Conservation (phyloP, 176 grass and related monocot genomes). For the Aegilops tauschii region DNA sequence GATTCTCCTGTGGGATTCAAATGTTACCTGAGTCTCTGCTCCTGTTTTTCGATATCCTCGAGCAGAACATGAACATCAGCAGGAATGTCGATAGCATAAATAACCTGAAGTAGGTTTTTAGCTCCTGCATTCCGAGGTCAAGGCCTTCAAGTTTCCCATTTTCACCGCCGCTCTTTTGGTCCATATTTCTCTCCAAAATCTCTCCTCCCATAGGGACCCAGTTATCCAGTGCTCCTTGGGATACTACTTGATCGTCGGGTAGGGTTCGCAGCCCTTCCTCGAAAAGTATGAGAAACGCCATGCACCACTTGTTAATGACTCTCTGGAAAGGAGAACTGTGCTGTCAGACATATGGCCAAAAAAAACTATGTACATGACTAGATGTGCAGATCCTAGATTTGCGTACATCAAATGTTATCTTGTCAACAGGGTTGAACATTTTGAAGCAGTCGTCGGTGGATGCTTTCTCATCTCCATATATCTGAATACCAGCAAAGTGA, state of each 20-base stretch:
- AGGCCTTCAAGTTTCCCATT: conserved; percentile 65
- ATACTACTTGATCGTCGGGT: conserved; percentile 14
- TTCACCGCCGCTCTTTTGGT: conserved; percentile 9
- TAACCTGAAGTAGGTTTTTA: conserved; percentile 87
- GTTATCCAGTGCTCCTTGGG: conserved; percentile 30
- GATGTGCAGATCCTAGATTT: background rate
- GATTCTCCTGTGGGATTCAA: conserved; percentile 15
- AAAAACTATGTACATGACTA: background rate
- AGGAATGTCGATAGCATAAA: conserved; percentile 88
- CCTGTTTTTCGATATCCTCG: conserved; percentile 88
- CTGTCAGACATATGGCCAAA: background rate
- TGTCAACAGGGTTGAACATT: conserved; percentile 96
- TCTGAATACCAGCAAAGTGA: conserved; percentile 45
- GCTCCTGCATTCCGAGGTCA: conserved; percentile 89
- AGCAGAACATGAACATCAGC: conserved; percentile 97
- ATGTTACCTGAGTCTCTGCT: conserved; percentile 48
- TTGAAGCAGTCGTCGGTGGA: conserved; percentile 82
- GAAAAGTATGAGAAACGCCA: conserved; percentile 83
- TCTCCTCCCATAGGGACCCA: conserved; percentile 45
- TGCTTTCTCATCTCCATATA: conserved; percentile 83
- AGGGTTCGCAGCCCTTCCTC: conserved; percentile 57
- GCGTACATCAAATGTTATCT: conserved; percentile 70
- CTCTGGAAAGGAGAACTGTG: conserved; percentile 41
- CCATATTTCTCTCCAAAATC: conserved; percentile 30
- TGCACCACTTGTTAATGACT: conserved; percentile 78